phyloP scores from a whole-genome alignment of 768 basidiomycete genomes.

The Baorangia bicolor region DNA sequence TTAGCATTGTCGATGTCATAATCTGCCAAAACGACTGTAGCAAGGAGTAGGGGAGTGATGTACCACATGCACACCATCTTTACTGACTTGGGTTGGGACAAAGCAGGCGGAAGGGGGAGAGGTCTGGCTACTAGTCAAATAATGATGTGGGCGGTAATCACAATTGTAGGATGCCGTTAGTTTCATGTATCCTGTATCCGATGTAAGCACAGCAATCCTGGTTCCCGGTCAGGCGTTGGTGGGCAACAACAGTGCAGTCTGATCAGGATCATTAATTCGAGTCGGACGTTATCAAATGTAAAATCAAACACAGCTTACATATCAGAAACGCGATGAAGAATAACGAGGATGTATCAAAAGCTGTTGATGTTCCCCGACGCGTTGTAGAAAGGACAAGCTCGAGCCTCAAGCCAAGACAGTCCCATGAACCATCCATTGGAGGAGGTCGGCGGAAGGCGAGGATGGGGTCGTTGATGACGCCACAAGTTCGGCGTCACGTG shows the following conservation, averaged over 20 bases:
- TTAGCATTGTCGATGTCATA: conserved; percentile 27
- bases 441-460: neutral
- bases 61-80: conserved; percentile 6
- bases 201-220: conserved; percentile 1
- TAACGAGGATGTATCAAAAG: neutral
- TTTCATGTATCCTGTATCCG: no score
- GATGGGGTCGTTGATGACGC: neutral
- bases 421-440: conserved; percentile 19
- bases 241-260: neutral
- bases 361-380: neutral
- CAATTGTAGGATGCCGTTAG: neutral
- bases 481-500: conserved; percentile 6
- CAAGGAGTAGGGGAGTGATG: conserved; percentile 10
- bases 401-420: conserved; percentile 13
- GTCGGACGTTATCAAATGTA: neutral
- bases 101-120: neutral
- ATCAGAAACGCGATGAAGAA: neutral
- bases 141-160: neutral
- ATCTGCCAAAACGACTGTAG: conserved; percentile 17
- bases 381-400: conserved; percentile 21
- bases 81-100: neutral
- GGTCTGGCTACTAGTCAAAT: neutral
- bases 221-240: neutral
- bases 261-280: neutral
- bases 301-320: no score